Percentiles rank a stretch among this genome's conserved stretches.
These are phyloP conservation scores for Platanthera guangdongensis DNA, from an alignment of 106 monocot species.

Conservation along the genomic window DNA sequence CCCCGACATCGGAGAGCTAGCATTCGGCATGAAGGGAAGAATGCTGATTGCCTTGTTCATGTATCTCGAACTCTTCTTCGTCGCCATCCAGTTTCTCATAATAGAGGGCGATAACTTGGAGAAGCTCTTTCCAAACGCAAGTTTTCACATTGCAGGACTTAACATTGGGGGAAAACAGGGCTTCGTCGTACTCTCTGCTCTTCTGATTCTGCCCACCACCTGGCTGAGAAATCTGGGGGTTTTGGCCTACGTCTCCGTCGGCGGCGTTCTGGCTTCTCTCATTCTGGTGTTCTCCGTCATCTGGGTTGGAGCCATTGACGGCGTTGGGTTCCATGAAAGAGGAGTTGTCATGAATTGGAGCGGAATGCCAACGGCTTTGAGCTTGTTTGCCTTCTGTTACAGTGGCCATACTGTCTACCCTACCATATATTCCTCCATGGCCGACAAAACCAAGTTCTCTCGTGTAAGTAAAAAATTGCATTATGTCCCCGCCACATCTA, in stretches of 20 bases:
- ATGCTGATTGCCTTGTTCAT: conserved; percentile 48
- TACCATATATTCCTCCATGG: conserved; percentile 73
- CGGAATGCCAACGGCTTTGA: conserved; percentile 61
- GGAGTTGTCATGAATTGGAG: conserved; percentile 31
- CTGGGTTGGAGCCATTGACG: conserved; percentile 41
- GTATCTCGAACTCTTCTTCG: conserved; percentile 84
- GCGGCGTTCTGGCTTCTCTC: conserved; percentile 62
- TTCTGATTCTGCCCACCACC: conserved; percentile 65
- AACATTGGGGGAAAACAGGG: conserved; percentile 41
- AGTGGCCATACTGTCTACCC: conserved; percentile 83
- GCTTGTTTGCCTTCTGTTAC: conserved; percentile 75
- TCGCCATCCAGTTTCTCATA: conserved; percentile 63
- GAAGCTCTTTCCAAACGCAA: conserved; percentile 50
- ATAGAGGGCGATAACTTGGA: conserved; percentile 77
- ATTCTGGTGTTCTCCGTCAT: conserved; percentile 39
- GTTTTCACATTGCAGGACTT: conserved; percentile 20
- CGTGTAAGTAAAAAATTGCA: conserved; percentile 28
- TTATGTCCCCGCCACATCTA: not conserved
- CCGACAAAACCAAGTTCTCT: conserved; percentile 34
- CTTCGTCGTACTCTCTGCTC: conserved; percentile 48
- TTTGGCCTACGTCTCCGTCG: conserved; percentile 57
- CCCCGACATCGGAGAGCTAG: conserved; percentile 79
- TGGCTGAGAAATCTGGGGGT: conserved; percentile 62
- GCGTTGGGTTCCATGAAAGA: conserved; percentile 52
- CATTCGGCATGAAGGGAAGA: conserved; percentile 64